These are phyloP conservation scores for Fusarium chuoi DNA, from an alignment of 2,329 filamentous ascomycete species.

Conservation along the genomic window DNA sequence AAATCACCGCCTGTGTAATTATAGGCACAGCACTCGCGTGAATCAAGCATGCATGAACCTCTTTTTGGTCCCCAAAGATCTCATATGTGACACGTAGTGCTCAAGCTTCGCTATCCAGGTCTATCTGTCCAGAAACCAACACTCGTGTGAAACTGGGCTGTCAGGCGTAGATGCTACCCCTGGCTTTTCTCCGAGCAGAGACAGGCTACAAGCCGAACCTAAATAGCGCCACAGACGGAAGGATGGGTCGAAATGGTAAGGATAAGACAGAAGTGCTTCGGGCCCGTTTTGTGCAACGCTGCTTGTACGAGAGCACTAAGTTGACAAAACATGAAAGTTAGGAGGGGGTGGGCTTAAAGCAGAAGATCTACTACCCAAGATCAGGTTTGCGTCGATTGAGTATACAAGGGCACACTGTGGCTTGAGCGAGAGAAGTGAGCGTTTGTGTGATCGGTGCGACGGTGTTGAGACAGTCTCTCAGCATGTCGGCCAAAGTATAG, in stretches of 20 bases:
- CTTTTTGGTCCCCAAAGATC: slow-evolving; percentile 5
- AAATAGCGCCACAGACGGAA: slow-evolving; percentile 4
- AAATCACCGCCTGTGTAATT: background rate
- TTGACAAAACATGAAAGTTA: background rate
- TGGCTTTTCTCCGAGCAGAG: slow-evolving; percentile 7
- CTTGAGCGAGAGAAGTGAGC: background rate
- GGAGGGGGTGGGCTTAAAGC: background rate
- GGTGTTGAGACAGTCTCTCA: background rate
- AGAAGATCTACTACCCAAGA: background rate
- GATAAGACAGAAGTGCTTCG: background rate
- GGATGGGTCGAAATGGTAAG: background rate
- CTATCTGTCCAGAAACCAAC: background rate
- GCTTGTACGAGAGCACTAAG: background rate
- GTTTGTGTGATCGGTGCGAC: background rate
- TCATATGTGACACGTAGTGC: slow-evolving; percentile 14
- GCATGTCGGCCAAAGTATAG: background rate
- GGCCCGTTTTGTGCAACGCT: slow-evolving; percentile 21
- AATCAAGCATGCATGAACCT: slow-evolving; percentile 11
- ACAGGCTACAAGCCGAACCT: background rate
- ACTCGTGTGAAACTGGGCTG: slow-evolving; percentile 23
- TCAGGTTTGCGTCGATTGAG: background rate
- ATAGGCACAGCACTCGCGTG: background rate
- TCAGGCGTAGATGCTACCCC: slow-evolving; percentile 6
- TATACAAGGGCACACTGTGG: background rate
- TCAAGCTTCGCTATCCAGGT: background rate